Conservation (phyloP, 345 rosid species). For the Populus nigra region DNA sequence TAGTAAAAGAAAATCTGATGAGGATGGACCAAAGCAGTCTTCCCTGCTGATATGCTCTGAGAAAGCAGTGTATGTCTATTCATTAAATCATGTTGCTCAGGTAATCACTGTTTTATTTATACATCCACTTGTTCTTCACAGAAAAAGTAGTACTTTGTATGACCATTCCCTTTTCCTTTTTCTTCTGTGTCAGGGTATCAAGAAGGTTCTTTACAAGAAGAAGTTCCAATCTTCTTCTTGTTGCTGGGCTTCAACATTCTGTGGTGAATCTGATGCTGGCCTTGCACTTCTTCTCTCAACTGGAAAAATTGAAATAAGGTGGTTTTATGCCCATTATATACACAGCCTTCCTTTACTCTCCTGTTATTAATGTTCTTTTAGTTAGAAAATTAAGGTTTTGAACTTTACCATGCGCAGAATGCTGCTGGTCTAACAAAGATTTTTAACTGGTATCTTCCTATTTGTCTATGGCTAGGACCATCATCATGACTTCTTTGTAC, state of each 20-base stretch:
- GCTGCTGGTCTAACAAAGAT: background rate
- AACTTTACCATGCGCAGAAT: background rate
- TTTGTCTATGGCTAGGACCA: too few species aligned
- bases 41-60: constrained; percentile 69
- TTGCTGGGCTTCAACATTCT: constrained; percentile 81
- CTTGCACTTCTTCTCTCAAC: constrained; percentile 61
- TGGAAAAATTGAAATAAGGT: constrained; percentile 86
- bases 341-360: background rate
- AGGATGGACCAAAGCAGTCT: constrained; percentile 51
- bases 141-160: background rate
- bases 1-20: constrained; percentile 38
- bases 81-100: constrained; percentile 65
- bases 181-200: constrained; percentile 52
- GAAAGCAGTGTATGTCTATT: constrained; percentile 79
- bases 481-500: background rate
- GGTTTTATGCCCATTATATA: background rate
- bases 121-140: background rate
- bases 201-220: constrained; percentile 79
- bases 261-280: constrained; percentile 54
- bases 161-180: constrained; percentile 2
- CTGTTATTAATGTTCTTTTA: background rate
- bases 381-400: background rate
- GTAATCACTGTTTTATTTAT: constrained; percentile 30
- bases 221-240: constrained; percentile 65
- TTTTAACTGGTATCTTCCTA: too few species aligned